These are phyloP conservation scores for Fraxinus angustifolia DNA, from an alignment of 305 asterid genomes.

Conservation along the genomic window DNA sequence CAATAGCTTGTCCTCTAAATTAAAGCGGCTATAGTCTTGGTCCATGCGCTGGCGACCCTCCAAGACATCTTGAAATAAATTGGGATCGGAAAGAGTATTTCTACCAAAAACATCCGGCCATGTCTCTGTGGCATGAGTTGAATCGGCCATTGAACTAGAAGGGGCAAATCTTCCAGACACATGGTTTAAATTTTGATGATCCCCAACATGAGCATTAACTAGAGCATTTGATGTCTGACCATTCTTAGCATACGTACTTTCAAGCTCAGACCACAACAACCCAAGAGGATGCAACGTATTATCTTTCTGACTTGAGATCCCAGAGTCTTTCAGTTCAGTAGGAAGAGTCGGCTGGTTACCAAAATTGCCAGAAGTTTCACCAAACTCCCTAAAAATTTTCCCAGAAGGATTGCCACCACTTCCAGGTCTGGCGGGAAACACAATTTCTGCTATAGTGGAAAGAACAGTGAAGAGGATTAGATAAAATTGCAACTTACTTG, in stretches of 20 bases:
- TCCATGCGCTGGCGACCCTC: slow-evolving; percentile 58
- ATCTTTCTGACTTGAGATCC: slow-evolving; percentile 41
- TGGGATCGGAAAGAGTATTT: slow-evolving; percentile 48
- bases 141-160: slow-evolving; percentile 43
- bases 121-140: slow-evolving; percentile 37
- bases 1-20: slow-evolving; percentile 61
- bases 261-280: slow-evolving; percentile 91
- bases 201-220: slow-evolving; percentile 43
- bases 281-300: slow-evolving; percentile 71
- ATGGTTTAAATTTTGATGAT: slow-evolving; percentile 42
- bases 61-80: slow-evolving; percentile 49
- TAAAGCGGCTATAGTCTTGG: slow-evolving; percentile 50
- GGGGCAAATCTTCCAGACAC: slow-evolving; percentile 46
- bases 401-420: slow-evolving; percentile 59
- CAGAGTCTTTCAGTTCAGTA: slow-evolving; percentile 38
- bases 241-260: slow-evolving; percentile 60
- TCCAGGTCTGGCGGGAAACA: slow-evolving; percentile 85
- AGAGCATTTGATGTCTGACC: slow-evolving; percentile 38
- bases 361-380: slow-evolving; percentile 42
- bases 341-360: slow-evolving; percentile 39
- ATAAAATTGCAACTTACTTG: slow-evolving; percentile 7
- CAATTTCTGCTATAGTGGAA: slow-evolving; percentile 47
- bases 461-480: slow-evolving; percentile 15
- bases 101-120: slow-evolving; percentile 59
- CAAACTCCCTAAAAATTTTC: slow-evolving; percentile 40